These are phyloP conservation scores for Buddleja alternifolia DNA, from an alignment of 257 asterid species.

Conservation along the genomic window DNA sequence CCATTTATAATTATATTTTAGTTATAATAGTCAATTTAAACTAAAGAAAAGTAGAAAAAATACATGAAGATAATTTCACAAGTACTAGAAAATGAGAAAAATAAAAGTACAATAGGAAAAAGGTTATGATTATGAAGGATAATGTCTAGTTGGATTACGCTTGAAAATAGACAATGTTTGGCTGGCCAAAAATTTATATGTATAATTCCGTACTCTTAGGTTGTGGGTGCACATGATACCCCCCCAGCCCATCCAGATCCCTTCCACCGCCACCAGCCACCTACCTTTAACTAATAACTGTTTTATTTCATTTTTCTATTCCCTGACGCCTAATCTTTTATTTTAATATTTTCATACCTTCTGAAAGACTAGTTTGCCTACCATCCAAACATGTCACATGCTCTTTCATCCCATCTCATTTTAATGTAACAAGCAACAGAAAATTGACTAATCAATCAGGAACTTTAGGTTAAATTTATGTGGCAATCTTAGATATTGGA, in stretches of 20 bases:
- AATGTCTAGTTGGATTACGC: slow-evolving; percentile 33
- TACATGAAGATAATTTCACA: background rate
- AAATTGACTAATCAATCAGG: background rate
- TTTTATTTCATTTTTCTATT: slow-evolving; percentile 12
- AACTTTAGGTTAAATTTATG: background rate
- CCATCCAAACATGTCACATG: slow-evolving; percentile 68
- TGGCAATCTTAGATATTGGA: background rate
- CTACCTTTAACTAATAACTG: slow-evolving; percentile 40
- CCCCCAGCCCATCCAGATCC: slow-evolving; percentile 29
- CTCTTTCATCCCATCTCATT: slow-evolving; percentile 24
- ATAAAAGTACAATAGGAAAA: background rate
- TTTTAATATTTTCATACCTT: slow-evolving; percentile 16
- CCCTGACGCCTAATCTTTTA: slow-evolving; percentile 8
- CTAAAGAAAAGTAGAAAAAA: no score
- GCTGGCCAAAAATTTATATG: slow-evolving; percentile 34
- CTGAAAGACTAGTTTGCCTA: slow-evolving; percentile 40
- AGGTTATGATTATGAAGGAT: background rate
- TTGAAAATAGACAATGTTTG: slow-evolving; percentile 43
- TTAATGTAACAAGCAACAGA: slow-evolving; percentile 10
- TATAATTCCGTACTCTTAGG: slow-evolving; percentile 29
- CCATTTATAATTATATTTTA: no score
- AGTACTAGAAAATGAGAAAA: background rate
- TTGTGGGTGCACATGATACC: slow-evolving; percentile 40
- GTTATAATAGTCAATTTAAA: no score
- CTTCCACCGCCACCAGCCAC: slow-evolving; percentile 30